Base-by-base conservation (phyloP, 768 basidiomycete species). In the Mycena chlorophos region DNA sequence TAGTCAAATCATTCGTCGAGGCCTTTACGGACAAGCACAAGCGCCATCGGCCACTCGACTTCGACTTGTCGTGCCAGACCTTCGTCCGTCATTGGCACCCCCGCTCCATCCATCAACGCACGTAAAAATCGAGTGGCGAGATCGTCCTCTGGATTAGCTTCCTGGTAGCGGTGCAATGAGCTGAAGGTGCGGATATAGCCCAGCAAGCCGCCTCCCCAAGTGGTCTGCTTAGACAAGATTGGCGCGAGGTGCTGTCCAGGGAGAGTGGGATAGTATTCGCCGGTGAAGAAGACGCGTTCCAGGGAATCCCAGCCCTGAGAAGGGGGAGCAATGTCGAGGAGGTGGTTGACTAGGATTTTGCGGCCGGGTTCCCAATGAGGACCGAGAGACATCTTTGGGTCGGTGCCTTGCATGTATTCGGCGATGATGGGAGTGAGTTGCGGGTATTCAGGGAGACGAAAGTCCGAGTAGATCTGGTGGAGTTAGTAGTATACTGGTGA, bases 351-450 rank as follows among this genome's bases (percentile, higher is more conserved):
- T 20, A 94, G 78, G 58, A 92, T 86, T 0, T 80, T 81, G 13
- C 92, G 78, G 16, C 92, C 92, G 0, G 92, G 91, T 62, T 93
- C 80, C 80, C 90, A 94, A 65, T 91, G 81, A 2, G 84, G 80
- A 1, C 91, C 91, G 4, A 90, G 67, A 38, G 84, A 83, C 28
- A 72, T 78, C 6, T 53, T 46, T 2, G 75, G 77, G 59, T 87
- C 81, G 2, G 65, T 70, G 0, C 88, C 87, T 65, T 86, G 86
- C 2, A 81, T 76, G 65, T 86, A 91, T 2, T 73, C 74, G 8
- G 80, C 78, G 56, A 93, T 87, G 14, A 83, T 70, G 0, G 80
- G 76, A 1, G 81, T 79, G 28, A 86, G 68, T 1, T 77, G 67
- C 0, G 88, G 89, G 63, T 82, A 83, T 31, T 74, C 61, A 2